Evolutionary conservation across 2,329 filamentous ascomycete species (phyloP).

Genomic region (Ophioceras dolichostomum): DNA sequence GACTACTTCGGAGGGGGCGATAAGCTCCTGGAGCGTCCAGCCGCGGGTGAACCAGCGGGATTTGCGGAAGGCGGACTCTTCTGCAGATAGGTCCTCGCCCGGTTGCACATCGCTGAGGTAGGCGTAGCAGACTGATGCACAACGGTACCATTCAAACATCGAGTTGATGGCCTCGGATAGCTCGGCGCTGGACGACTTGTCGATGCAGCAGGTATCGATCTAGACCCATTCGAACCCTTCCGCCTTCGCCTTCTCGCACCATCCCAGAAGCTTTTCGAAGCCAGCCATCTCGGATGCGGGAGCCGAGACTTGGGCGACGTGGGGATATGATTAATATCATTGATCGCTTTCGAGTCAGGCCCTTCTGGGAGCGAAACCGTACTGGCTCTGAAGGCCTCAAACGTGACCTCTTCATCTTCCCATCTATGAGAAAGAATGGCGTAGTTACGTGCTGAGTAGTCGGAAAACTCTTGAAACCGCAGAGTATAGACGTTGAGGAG

Average conservation of each 20-base stretch:
- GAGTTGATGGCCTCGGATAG: slow-evolving; percentile 1
- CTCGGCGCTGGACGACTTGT: slow-evolving; percentile 1
- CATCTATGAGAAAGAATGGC: no score
- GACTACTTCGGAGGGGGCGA: not conserved
- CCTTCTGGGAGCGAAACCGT: not conserved
- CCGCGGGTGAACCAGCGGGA: slow-evolving; percentile 3
- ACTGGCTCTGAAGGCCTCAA: no score
- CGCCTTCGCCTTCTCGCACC: not conserved
- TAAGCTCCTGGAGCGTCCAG: slow-evolving; percentile 4
- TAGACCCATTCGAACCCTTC: not conserved
- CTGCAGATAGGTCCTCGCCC: not conserved
- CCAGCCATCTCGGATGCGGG: not conserved
- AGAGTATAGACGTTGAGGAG: no score
- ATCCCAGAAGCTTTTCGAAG: not conserved
- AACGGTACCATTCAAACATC: slow-evolving; percentile 1
- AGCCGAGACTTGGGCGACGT: not conserved
- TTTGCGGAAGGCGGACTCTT: not conserved
- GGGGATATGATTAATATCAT: not conserved
- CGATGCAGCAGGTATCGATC: no score
- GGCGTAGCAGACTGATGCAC: slow-evolving; percentile 1
- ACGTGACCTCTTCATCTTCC: no score
- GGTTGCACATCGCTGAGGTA: not conserved
- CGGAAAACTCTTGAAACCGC: no score
- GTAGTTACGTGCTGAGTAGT: no score
- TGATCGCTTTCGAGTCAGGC: not conserved